Evolutionary conservation across 306 rosid genomes (phyloP), one percentile per base, ranked within the genome.

Genomic region (Fragaria vesca): DNA sequence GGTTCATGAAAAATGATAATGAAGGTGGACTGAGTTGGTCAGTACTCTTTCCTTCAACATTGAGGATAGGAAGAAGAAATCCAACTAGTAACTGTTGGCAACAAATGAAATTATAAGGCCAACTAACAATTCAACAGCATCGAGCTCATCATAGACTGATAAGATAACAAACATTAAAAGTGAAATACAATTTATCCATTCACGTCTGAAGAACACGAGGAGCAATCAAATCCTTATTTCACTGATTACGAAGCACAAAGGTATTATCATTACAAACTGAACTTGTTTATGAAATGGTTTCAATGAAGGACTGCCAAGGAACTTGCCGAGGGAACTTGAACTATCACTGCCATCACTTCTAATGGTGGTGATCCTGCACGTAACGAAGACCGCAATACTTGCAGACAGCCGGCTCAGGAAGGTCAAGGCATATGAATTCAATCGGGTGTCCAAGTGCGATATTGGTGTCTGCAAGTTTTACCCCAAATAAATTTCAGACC

Each of bases 381-480:
- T 71, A 91, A 54, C 96, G 90, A n/a, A 89, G 86, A 81, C 96
- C 99, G 43, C 97, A 95, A 48, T 93, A 95, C 89, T 93, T 95
- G 97, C 98, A 92, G 61, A 95, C 45, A 16, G 97, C 97, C 4
- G 98, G 97, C 83, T 87, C 87, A 16, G 69, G 74, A 86, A 73
- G 81, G 81, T 91, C 97, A 8, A 95, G 97, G 83, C 97, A 95
- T 82, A 95, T 95, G 79, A 63, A 95, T 76, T 95, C 97, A 62
- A 95, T 95, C 28, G 97, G 97, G 70, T 92, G 98, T 65, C 98
- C 98, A 69, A 95, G 98, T 30, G 97, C 91, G 0, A 89, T 88
- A 74, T 95, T 0, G 76, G 17, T 81, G 83, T 92, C 98, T 95
- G 93, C 90, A 83, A 83, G 55, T 58, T 28, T 26, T 13, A 58